phyloP scores from a whole-genome alignment of 108 stramenopile genomes.

The Phaeodactylum tricornutum region DNA sequence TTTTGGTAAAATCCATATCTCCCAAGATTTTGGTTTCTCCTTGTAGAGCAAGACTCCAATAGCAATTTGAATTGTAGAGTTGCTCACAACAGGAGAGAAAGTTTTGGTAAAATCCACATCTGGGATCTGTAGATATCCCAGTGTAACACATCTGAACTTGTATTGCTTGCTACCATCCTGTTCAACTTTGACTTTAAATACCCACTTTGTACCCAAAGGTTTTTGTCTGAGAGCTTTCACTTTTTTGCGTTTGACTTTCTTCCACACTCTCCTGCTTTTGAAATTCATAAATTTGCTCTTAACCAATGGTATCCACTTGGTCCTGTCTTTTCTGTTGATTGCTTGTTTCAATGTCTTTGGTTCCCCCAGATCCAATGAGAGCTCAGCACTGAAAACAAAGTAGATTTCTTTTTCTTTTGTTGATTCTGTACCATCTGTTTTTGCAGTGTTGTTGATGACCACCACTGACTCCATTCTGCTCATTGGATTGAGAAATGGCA shows the following conservation, averaged over 20 bases:
- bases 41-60: neutral
- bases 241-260: neutral
- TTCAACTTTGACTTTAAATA: slow-evolving; percentile 5
- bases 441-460: too few species aligned
- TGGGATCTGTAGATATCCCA: slow-evolving; percentile 7
- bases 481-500: too few species aligned
- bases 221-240: neutral
- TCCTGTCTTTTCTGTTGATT: neutral
- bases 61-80: slow-evolving; percentile 1
- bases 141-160: neutral
- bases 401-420: too few species aligned
- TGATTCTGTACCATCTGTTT: too few species aligned
- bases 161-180: neutral
- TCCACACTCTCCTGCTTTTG: neutral
- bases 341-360: slow-evolving; percentile 3
- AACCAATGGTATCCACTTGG: neutral
- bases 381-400: neutral
- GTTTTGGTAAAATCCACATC: slow-evolving; percentile 10
- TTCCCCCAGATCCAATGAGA: neutral
- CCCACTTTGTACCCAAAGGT: slow-evolving; percentile 3
- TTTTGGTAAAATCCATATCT: slow-evolving; percentile 9
- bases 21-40: slow-evolving; percentile 1
- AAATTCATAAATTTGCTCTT: neutral
- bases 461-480: neutral
- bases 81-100: neutral